A percentile compares a stretch with the other conserved stretches of the same genome.
phyloP scores from a whole-genome alignment of 2,329 filamentous ascomycete species.

The Fusarium oligoseptatum region DNA sequence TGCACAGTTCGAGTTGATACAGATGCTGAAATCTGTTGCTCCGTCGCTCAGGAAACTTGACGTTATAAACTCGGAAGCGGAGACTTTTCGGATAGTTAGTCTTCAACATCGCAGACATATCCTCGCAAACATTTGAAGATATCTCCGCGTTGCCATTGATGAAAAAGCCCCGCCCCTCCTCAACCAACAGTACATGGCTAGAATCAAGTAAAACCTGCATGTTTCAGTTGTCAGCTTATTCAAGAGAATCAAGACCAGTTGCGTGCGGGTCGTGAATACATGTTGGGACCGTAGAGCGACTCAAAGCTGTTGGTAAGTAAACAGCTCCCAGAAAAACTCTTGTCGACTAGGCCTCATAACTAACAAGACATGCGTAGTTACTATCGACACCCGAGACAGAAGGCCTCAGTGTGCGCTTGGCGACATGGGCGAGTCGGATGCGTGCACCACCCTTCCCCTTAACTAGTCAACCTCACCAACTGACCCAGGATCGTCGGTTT shows the following conservation, averaged over 20 bases:
- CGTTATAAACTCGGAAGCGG: conserved; percentile 45
- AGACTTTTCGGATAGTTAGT: conserved; percentile 51
- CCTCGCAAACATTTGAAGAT: conserved; percentile 31
- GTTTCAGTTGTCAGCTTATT: not conserved
- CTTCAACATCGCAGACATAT: conserved; percentile 21
- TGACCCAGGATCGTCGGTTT: conserved; percentile 44
- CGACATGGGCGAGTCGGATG: conserved; percentile 27
- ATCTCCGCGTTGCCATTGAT: conserved; percentile 23
- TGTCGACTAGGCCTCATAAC: conserved; percentile 10
- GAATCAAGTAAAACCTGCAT: not conserved
- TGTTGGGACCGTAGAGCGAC: not conserved
- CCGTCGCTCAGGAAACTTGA: not conserved
- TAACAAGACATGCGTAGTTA: conserved; percentile 47
- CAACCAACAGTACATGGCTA: not conserved
- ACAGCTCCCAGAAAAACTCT: not conserved
- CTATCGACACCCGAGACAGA: conserved; percentile 41
- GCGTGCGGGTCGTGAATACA: not conserved
- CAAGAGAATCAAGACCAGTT: not conserved
- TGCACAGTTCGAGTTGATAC: conserved; percentile 11
- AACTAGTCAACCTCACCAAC: conserved; percentile 5
- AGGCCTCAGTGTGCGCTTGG: conserved; percentile 32
- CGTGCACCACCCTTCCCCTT: conserved; percentile 23
- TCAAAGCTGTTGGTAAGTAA: not conserved
- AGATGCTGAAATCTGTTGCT: not conserved
- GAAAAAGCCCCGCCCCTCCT: conserved; percentile 28